Base-by-base conservation (phyloP, 345 rosid species). In the Dovyalis caffra region DNA sequence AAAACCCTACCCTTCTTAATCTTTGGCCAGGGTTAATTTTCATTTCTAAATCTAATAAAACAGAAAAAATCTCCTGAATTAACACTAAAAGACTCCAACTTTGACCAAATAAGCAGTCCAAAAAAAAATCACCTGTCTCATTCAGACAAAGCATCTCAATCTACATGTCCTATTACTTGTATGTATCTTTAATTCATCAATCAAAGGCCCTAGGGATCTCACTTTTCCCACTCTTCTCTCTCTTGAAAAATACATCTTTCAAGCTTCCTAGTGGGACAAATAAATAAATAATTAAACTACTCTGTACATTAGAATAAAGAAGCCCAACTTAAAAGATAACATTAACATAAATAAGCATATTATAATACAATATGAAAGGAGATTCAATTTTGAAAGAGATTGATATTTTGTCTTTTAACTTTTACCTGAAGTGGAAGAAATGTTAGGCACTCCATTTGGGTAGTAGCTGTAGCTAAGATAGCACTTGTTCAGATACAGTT, bases 401-500 rank as follows among this genome's bases (percentile, higher is more conserved):
- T n/a, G 20, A 25, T 12, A 31, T 43, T 32, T 31, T 33, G 34
- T 34, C 5, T 21, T 32, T 25, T 6, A 16, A 71, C 32, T 29
- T 66, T 65, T 67, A 80, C 79, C 83, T 61, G 83, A 64, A 14
- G 70, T 23, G 21, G 91, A 47, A 51, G 86, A 25, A 32, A 85
- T 77, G 72, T 67, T 76, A 2, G 98, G 90, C 67, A 84, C 93
- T 26, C 97, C 99, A 66, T 81, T 90, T 5, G 99, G 86, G 84
- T 94, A 90, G 29, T 92, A 92, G 68, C 88, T 92, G 66, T 83
- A 94, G 84, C 97, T 92, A 76, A 92, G 78, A 77, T 78, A 92
- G 78, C 99, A 95, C 82, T 88, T 89, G n/a, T 84, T 82, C 66
- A 92, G 82, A 79, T 88, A 95, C 56, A 88, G 73, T 73, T 91